Conservation (phyloP, 768 basidiomycete species). For the Lentinus brumalis region DNA sequence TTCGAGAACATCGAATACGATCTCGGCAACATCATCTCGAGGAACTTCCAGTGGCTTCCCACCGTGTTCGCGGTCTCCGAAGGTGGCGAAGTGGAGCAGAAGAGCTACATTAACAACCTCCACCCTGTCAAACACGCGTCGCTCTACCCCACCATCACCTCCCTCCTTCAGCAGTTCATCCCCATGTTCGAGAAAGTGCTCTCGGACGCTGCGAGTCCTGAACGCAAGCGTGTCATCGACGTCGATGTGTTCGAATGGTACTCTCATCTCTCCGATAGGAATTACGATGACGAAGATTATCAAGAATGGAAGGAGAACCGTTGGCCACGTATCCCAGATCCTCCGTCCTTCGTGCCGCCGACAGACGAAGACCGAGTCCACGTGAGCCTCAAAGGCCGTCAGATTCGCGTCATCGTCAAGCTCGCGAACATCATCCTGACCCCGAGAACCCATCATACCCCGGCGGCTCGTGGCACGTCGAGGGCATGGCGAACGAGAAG, state of each 20-base stretch:
- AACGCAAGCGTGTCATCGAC: neutral
- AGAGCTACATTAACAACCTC: slow-evolving; percentile 34
- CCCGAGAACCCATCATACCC: slow-evolving; percentile 28
- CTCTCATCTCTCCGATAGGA: neutral
- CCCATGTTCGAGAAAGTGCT: slow-evolving; percentile 31
- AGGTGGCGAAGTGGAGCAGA: slow-evolving; percentile 21
- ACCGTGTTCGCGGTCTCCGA: slow-evolving; percentile 29
- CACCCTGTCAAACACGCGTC: slow-evolving; percentile 20
- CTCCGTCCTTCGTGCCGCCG: too few species aligned
- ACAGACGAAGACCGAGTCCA: neutral
- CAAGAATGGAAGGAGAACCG: neutral
- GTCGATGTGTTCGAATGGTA: neutral
- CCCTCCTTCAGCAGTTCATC: slow-evolving; percentile 20
- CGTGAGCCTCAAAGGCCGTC: slow-evolving; percentile 13
- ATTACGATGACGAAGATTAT: neutral
- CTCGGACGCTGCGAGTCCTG: slow-evolving; percentile 1
- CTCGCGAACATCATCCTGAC: slow-evolving; percentile 34
- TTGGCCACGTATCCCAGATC: neutral
- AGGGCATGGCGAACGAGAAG: slow-evolving; percentile 27
- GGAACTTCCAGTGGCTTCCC: slow-evolving; percentile 29
- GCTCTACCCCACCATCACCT: slow-evolving; percentile 21
- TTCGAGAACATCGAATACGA: neutral
- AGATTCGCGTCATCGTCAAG: slow-evolving; percentile 41
- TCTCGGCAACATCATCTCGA: slow-evolving; percentile 8
- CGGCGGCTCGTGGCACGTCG: slow-evolving; percentile 37